phyloP scores from a whole-genome alignment of 768 basidiomycete species.

The Mycena indigotica region DNA sequence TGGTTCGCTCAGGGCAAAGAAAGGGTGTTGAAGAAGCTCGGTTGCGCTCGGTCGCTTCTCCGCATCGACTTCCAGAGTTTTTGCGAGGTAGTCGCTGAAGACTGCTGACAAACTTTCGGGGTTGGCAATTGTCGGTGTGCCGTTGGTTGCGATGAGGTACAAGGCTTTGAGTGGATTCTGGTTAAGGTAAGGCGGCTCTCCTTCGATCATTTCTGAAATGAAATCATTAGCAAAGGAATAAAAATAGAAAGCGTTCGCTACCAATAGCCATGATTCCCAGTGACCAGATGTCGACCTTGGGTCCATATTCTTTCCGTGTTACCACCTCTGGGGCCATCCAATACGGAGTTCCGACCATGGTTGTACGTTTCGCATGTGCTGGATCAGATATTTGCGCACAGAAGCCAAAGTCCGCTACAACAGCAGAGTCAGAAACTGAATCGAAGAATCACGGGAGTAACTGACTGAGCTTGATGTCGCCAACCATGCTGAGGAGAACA shows the following conservation, averaged over 20 bases:
- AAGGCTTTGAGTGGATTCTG: constrained; percentile 96
- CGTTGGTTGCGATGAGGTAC: constrained; percentile 97
- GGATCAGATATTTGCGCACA: constrained; percentile 93
- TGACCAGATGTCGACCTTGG: constrained; percentile 98
- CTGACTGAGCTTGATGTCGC: constrained; percentile 98
- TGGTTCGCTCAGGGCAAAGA: constrained; percentile 88
- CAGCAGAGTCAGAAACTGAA: constrained; percentile 2
- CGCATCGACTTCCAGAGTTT: constrained; percentile 90
- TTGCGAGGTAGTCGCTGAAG: constrained; percentile 88
- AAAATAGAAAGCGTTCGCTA: constrained; percentile 36
- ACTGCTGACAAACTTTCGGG: constrained; percentile 70
- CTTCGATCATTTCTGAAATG: constrained; percentile 93
- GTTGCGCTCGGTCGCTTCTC: constrained; percentile 63
- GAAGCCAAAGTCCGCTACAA: constrained; percentile 94
- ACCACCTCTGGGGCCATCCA: constrained; percentile 99
- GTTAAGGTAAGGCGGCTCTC: constrained; percentile 94
- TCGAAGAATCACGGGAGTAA: too few species aligned
- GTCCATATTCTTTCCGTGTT: constrained; percentile 95
- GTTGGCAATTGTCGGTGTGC: constrained; percentile 94
- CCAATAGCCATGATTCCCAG: constrained; percentile 96
- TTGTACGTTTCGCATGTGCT: constrained; percentile 89
- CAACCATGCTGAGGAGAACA: constrained; percentile 86
- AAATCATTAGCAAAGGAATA: constrained; percentile 8
- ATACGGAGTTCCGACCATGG: constrained; percentile 98
- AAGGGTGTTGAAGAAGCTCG: constrained; percentile 64